Percentiles rank a stretch among this genome's conserved stretches.
Evolutionary conservation across 202 grass and related monocot species (phyloP).

Genomic region (Schoenoplectus tabernaemontani): DNA sequence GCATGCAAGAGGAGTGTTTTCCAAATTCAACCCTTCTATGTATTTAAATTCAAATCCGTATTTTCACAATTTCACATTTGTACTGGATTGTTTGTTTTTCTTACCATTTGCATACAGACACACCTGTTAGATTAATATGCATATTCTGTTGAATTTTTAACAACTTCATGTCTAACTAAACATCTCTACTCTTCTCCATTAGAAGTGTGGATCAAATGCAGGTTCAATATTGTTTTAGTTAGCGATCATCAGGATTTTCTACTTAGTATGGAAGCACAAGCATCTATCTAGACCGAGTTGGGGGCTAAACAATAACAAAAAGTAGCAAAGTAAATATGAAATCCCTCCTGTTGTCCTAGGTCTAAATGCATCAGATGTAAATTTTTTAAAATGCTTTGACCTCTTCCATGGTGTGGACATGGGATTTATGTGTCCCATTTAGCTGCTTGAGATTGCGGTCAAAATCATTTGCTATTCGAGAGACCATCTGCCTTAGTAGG

Average conservation of each 20-base stretch:
- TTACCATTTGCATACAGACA: background rate
- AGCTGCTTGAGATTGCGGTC: slow-evolving; percentile 71
- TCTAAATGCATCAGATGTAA: background rate
- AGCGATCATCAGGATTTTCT: background rate
- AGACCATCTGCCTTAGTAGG: slow-evolving; percentile 71
- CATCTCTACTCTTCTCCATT: background rate
- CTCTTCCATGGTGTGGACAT: slow-evolving; percentile 72
- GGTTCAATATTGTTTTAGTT: background rate
- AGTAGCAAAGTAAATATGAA: background rate
- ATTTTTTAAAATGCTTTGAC: slow-evolving; percentile 16
- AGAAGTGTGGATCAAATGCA: background rate
- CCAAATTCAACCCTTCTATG: background rate
- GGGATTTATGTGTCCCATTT: slow-evolving; percentile 85
- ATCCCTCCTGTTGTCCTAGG: background rate
- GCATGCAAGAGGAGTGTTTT: background rate
- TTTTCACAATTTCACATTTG: background rate
- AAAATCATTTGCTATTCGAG: slow-evolving; percentile 70
- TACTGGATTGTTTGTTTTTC: background rate
- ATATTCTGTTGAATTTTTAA: background rate
- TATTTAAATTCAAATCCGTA: background rate
- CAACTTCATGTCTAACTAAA: background rate
- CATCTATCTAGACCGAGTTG: background rate
- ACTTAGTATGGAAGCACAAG: background rate
- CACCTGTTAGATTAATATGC: background rate
- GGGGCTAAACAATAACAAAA: background rate